phyloP scores from a whole-genome alignment of 2,329 filamentous ascomycete species.

The Fusarium siculi region DNA sequence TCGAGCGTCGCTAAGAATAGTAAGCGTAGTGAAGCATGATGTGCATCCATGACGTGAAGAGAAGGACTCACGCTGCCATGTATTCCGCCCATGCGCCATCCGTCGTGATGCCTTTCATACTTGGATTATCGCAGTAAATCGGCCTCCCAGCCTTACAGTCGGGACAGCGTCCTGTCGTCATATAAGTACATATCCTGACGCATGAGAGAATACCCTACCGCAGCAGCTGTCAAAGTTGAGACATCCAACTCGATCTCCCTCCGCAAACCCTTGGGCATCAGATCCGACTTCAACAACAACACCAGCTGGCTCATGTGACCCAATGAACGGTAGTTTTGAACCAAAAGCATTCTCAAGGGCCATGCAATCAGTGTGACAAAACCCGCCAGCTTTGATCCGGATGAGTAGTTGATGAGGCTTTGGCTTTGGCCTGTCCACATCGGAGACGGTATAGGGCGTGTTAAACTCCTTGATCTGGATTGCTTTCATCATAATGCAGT shows the following conservation, averaged over 20 bases:
- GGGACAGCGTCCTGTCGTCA: not conserved
- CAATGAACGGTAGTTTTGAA: not conserved
- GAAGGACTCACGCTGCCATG: slow-evolving; percentile 3
- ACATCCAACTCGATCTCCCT: slow-evolving; percentile 1
- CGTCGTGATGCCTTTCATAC: not conserved
- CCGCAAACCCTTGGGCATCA: not conserved
- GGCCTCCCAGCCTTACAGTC: not conserved
- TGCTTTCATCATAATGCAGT: not conserved
- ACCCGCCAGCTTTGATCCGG: not conserved
- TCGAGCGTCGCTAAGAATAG: not conserved
- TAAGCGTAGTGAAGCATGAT: not conserved
- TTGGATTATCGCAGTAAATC: not conserved
- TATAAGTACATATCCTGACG: accelerated
- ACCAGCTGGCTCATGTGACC: not conserved
- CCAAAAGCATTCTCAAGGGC: not conserved
- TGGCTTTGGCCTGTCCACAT: not conserved
- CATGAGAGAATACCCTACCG: accelerated
- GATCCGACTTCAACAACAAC: not conserved
- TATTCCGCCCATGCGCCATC: slow-evolving; percentile 14
- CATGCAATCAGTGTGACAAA: slow-evolving; percentile 15
- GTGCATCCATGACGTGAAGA: not conserved
- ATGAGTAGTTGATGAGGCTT: not conserved
- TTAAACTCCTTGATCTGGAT: slow-evolving; percentile 2
- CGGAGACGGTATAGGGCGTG: not conserved
- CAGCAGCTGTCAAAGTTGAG: slow-evolving; percentile 20